Base-by-base conservation (phyloP, 108 stramenopile species). In the Cyclotella atomus region DNA sequence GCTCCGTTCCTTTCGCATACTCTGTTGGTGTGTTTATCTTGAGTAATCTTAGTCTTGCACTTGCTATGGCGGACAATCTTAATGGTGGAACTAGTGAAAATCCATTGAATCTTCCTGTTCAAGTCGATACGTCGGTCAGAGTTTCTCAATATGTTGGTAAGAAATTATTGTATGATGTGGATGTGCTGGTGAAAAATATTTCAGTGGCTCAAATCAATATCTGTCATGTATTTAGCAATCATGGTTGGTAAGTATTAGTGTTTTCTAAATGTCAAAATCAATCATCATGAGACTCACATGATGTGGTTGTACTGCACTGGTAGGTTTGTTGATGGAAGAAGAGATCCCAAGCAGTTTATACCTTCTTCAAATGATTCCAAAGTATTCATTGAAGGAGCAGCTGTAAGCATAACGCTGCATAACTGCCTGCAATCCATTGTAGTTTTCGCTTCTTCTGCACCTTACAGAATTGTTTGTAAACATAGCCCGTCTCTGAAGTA, bases 321-420 rank as follows among this genome's bases (percentile, higher is more conserved):
- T 67, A 47, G 75, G 52, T 0, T 44, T 76, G 0, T 12, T 69
- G 3, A 76, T 76, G 75, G 75, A 76, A 47, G 75, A 76, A 45
- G 75, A 76, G 34, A 76, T 76, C 19, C 75, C 75, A 1, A 62
- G 44, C 0, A 30, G 67, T 16, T 21, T 68, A 12, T 62, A 54
- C 29, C 47, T 76, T 54, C 50, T 76, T 19, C 44, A 41, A 30
- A 60, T 52, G 60, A 76, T 76, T 32, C 49, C 75, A 41, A 68
- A 63, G 28, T 10, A 33, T 20, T 76, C 75, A 1, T 50, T 76
- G 8, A 28, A 24, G 16, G 1, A 53, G 14, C 61, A 50, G 30
- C 47, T 72, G 68, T 59, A 35, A 59, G 57, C 19, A 14, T 59
- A 12, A 3, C 9, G 9, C 2, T 1, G 12, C 15, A 1, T 1